Evolutionary conservation across 2,329 filamentous ascomycete species (phyloP).

Genomic region (Aspergillus sp.): DNA sequence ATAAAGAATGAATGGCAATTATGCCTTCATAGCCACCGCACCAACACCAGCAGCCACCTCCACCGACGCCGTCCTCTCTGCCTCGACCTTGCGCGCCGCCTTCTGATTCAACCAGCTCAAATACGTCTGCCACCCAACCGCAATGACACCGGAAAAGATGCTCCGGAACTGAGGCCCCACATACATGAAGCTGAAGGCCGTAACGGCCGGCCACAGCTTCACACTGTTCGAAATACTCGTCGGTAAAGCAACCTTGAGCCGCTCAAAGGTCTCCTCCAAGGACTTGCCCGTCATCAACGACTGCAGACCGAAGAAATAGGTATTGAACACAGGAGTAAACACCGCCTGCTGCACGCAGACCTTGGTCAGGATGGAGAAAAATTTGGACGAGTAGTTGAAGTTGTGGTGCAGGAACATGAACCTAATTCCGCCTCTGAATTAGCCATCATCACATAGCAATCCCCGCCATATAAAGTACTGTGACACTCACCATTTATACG

Average conservation of each 20-base stretch:
- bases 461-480: not conserved
- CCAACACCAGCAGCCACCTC: slow-evolving; percentile 15
- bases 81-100: slow-evolving; percentile 63
- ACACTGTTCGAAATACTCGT: slow-evolving; percentile 74
- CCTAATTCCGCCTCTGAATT: slow-evolving; percentile 48
- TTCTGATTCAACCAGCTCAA: slow-evolving; percentile 75
- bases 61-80: slow-evolving; percentile 26
- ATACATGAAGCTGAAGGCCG: slow-evolving; percentile 84
- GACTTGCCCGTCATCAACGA: slow-evolving; percentile 71
- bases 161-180: slow-evolving; percentile 76
- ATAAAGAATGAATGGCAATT: not conserved
- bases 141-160: slow-evolving; percentile 76
- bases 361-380: slow-evolving; percentile 72
- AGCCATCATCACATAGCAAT: not conserved
- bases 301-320: slow-evolving; percentile 81
- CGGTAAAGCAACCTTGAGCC: slow-evolving; percentile 75
- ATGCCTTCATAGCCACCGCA: slow-evolving; percentile 21
- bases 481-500: slow-evolving; percentile 72
- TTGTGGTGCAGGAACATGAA: slow-evolving; percentile 75
- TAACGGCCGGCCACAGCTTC: slow-evolving; percentile 87
- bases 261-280: slow-evolving; percentile 64
- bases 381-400: slow-evolving; percentile 80
- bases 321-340: slow-evolving; percentile 82
- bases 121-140: slow-evolving; percentile 92
- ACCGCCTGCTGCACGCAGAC: slow-evolving; percentile 75